Evolutionary conservation across 352 stramenopile species (phyloP), one percentile per base, ranked within the genome.

Genomic region (Phytopythium kandeliae): DNA sequence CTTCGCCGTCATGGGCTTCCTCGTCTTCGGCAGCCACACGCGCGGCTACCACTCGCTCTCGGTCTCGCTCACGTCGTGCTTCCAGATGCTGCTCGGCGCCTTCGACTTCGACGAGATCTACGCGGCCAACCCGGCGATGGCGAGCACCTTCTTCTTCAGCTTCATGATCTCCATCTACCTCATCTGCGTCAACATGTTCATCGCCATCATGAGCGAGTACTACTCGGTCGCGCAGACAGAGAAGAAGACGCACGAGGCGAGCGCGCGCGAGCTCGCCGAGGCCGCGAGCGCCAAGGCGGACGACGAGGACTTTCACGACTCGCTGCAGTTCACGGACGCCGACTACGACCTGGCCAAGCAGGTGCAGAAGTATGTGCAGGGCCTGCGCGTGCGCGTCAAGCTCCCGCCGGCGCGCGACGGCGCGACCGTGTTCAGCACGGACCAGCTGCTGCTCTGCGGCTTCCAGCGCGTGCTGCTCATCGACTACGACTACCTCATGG

Each of bases 131-230:
- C 85, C 85, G 36, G 67, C 80, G 0, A 57, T 95, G 30, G 85
- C 85, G 3, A 80, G 80, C 2, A 57, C 92, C 13, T 95, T 95
- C 36, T 87, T 95, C 34, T 78, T 74, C 28, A 92, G 78, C 17
- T 95, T 95, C 51, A 78, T 95, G 38, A 79, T 95, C 43, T 61
- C 92, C 31, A 78, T 93, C 17, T 89, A 91, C 58, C 82, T 92
- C 55, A 90, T 95, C 42, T 53, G 92, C 30, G 85, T 95, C 16
- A 95, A 95, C 54, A 95, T 95, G 85, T 95, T 95, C 66, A 80
- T 95, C 43, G 85, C 85, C 1, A 93, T 95, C 74, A 61, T 95
- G 2, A 92, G 78, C 1, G 82, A 95, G 54, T 95, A 92, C 49
- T 93, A 95, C 61, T 78, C 91, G 60, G 77, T 69, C 7, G 83